Conservation (phyloP, 108 stramenopile genomes). For the Nitzschia sp. region DNA sequence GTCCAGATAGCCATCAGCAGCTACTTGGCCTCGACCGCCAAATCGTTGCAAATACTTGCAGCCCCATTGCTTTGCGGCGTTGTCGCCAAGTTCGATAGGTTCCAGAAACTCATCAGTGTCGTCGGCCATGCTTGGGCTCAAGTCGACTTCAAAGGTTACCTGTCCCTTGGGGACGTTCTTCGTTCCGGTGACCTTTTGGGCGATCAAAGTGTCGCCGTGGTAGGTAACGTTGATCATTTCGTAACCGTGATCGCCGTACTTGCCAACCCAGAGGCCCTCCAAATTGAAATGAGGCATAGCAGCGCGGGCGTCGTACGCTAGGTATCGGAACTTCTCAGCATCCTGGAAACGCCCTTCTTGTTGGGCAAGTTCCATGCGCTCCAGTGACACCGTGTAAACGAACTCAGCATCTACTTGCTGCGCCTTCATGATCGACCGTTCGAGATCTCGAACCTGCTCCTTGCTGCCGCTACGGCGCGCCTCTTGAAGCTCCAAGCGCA, state of each 20-base stretch:
- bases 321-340: slow-evolving; percentile 25
- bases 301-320: slow-evolving; percentile 48
- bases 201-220: slow-evolving; percentile 53
- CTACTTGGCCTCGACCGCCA: slow-evolving; percentile 68
- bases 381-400: slow-evolving; percentile 51
- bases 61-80: slow-evolving; percentile 69
- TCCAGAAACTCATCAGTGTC: slow-evolving; percentile 29
- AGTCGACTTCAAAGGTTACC: slow-evolving; percentile 68
- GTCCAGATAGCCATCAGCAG: slow-evolving; percentile 58
- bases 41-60: slow-evolving; percentile 60
- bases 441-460: slow-evolving; percentile 41
- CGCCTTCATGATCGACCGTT: slow-evolving; percentile 40
- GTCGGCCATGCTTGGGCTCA: slow-evolving; percentile 30
- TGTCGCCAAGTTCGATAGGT: slow-evolving; percentile 66
- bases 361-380: slow-evolving; percentile 45
- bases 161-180: slow-evolving; percentile 72
- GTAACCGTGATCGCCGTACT: slow-evolving; percentile 68
- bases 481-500: slow-evolving; percentile 39
- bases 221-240: slow-evolving; percentile 88
- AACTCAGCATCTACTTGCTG: slow-evolving; percentile 74
- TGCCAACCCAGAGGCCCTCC: slow-evolving; percentile 82
- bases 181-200: slow-evolving; percentile 75
- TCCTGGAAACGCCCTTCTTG: slow-evolving; percentile 26
- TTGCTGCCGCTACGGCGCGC: slow-evolving; percentile 23
- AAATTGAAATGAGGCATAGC: slow-evolving; percentile 71